Base-by-base conservation (phyloP, 2,329 filamentous ascomycete species). In the Scedosporium boydii region DNA sequence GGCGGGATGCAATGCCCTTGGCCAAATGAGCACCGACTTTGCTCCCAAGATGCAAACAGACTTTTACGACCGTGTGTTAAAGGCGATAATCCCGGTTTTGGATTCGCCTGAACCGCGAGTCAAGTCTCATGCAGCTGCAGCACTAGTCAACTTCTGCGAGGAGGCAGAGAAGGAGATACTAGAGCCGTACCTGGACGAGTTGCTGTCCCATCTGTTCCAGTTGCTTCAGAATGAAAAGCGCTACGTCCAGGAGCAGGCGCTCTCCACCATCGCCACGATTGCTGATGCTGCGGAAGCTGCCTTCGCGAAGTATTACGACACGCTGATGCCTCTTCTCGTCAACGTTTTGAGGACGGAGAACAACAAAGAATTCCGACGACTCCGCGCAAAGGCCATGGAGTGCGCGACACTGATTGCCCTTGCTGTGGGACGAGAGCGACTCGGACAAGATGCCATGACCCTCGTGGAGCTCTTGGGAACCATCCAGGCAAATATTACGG, bases 11-110 rank as follows among this genome's bases (percentile, higher is more conserved):
- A 98, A 99, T 72, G 95, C 95, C 51, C 83, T 99, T n/a, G 95
- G 95, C 29, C 95, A 99, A 76, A 99, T 99, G 95, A 98, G 93
- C 78, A 99, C 95, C 38, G 95, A 99, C 72, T 99, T 99, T 74
- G 93, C 96, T 12, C 93, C 93, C 12, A 96, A 90, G 10, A 98
- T 99, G 93, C 95, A 99, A 76, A 89, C 91, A 68, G 95, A 96
- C 69, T 96, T 96, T 75, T 95, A 96, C 74, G 85, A 90, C 66
- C 82, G 87, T 55, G 90, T 99, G 16, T 82, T 99, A 60, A 91
- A 87, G 68, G 91, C 91, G 67, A 95, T 99, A 62, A 92, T 99
- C 61, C 93, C 93, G 1, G 93, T 97, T 0, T 83, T 99, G 5
- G 86, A 93, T 70, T 96, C 92, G 1, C 84, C 91, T 1, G 93